phyloP scores from a whole-genome alignment of 163 green algal genomes.

The Botryococcus braunii region DNA sequence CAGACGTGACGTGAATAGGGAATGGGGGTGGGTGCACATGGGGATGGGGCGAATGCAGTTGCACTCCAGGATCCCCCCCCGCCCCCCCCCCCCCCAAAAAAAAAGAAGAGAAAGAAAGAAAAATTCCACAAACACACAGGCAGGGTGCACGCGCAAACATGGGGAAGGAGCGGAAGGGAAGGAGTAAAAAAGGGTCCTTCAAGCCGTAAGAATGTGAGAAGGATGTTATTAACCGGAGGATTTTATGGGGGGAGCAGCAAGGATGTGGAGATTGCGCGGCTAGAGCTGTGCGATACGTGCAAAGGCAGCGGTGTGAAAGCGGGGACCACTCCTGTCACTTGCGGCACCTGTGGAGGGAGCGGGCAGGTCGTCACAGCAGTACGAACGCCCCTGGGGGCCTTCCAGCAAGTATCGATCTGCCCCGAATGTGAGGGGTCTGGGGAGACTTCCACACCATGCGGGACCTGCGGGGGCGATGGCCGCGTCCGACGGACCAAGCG shows the following conservation, averaged over 20 bases:
- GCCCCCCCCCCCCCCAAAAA: too few species aligned
- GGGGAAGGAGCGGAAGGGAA: too few species aligned
- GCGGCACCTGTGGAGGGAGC: conserved; percentile 78
- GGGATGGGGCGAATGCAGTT: too few species aligned
- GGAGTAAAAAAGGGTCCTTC: too few species aligned
- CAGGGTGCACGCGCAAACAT: too few species aligned
- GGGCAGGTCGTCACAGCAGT: conserved; percentile 78
- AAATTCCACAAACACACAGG: too few species aligned
- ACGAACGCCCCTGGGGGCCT: conserved; percentile 87
- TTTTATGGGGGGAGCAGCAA: conserved; percentile 37
- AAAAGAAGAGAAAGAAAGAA: too few species aligned
- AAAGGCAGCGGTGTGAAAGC: conserved; percentile 68
- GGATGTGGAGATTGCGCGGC: conserved; percentile 73
- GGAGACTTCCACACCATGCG: conserved; percentile 76
- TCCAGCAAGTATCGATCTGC: conserved; percentile 89
- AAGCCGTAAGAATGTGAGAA: too few species aligned
- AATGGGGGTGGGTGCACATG: too few species aligned
- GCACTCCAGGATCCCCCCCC: too few species aligned
- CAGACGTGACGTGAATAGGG: too few species aligned
- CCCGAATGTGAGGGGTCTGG: conserved; percentile 75
- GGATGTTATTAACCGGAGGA: neutral
- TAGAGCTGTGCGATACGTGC: conserved; percentile 75
- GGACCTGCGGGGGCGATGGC: conserved; percentile 82
- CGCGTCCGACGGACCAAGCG: conserved; percentile 75
- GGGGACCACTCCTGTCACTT: conserved; percentile 76